Conservation (phyloP, 768 basidiomycete species). For the Rhodotorula babjevae region DNA sequence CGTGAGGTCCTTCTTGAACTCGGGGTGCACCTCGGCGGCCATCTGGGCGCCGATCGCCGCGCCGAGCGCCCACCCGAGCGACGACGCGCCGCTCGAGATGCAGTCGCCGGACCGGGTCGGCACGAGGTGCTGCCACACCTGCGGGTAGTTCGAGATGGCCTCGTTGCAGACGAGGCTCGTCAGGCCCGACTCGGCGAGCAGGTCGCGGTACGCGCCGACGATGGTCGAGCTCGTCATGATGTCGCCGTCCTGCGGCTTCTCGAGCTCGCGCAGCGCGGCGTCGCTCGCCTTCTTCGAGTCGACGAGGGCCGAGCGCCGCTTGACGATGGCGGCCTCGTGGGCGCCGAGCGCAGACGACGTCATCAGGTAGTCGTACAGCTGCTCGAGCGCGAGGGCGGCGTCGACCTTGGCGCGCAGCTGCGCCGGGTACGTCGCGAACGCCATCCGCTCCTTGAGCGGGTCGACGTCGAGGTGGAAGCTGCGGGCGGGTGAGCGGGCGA, state of each 20-base stretch:
- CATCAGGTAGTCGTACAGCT: constrained; percentile 49
- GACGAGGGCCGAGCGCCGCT: constrained; percentile 2
- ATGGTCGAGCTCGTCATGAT: constrained; percentile 54
- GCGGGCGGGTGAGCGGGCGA: constrained; percentile 43
- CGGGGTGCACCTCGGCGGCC: constrained; percentile 47
- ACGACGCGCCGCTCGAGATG: constrained; percentile 58
- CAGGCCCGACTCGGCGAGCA: not conserved
- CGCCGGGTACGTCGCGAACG: constrained; percentile 48
- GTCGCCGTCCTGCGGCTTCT: constrained; percentile 34
- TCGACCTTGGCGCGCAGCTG: constrained; percentile 61
- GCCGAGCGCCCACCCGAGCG: constrained; percentile 65
- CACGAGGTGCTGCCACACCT: constrained; percentile 60
- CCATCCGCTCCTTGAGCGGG: constrained; percentile 54
- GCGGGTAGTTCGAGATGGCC: constrained; percentile 55
- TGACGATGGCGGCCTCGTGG: not conserved
- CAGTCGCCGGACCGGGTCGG: constrained; percentile 54
- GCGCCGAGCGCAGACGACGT: not conserved
- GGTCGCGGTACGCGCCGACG: constrained; percentile 46
- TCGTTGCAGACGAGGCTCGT: constrained; percentile 62
- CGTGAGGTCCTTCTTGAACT: constrained; percentile 54
- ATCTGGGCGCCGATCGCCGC: constrained; percentile 60
- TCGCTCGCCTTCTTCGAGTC: not conserved
- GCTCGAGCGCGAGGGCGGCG: constrained; percentile 54
- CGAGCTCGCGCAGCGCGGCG: constrained; percentile 1
- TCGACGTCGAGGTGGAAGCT: constrained; percentile 64